These are phyloP conservation scores for Petasospora fabianii DNA, from an alignment of 1,139 yeast genomes.

Conservation along the genomic window DNA sequence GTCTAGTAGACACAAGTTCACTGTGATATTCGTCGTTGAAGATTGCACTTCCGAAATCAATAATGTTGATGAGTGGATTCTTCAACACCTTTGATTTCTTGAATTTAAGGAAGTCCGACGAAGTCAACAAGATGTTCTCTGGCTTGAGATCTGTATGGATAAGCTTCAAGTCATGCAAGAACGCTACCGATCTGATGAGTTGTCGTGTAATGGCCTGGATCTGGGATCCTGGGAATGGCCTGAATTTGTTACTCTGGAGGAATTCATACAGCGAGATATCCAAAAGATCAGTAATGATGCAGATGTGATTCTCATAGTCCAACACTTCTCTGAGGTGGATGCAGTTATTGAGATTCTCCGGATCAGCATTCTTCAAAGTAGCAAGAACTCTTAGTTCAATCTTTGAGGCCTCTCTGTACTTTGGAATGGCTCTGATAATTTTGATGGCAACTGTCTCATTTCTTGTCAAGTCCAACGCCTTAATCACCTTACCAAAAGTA, in stretches of 20 bases:
- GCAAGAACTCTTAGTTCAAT: slow-evolving; percentile 77
- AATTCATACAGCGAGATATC: slow-evolving; percentile 89
- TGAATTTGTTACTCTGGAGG: slow-evolving; percentile 68
- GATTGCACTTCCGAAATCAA: slow-evolving; percentile 95
- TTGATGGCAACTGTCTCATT: slow-evolving; percentile 81
- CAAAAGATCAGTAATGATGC: slow-evolving; percentile 84
- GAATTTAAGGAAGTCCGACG: slow-evolving; percentile 41
- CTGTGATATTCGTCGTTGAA: slow-evolving; percentile 94
- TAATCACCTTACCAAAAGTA: slow-evolving; percentile 93
- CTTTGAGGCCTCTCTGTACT: slow-evolving; percentile 81
- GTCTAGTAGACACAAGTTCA: slow-evolving; percentile 88
- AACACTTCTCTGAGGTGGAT: slow-evolving; percentile 86
- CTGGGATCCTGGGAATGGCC: slow-evolving; percentile 75
- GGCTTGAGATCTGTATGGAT: slow-evolving; percentile 96
- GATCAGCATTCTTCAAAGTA: slow-evolving; percentile 70
- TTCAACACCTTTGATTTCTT: slow-evolving; percentile 48
- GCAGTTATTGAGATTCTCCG: slow-evolving; percentile 62
- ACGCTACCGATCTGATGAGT: slow-evolving; percentile 78
- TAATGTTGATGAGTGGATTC: slow-evolving; percentile 80
- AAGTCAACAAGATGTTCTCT: slow-evolving; percentile 80
- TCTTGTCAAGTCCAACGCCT: slow-evolving; percentile 53
- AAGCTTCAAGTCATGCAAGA: slow-evolving; percentile 80
- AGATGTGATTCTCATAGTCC: slow-evolving; percentile 90
- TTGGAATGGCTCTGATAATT: slow-evolving; percentile 76
- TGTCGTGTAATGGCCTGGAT: slow-evolving; percentile 89